A percentile compares a stretch with the other conserved stretches of the same genome.
phyloP scores from a whole-genome alignment of 2,329 filamentous ascomycete species.

The Paecilomyces niveus region DNA sequence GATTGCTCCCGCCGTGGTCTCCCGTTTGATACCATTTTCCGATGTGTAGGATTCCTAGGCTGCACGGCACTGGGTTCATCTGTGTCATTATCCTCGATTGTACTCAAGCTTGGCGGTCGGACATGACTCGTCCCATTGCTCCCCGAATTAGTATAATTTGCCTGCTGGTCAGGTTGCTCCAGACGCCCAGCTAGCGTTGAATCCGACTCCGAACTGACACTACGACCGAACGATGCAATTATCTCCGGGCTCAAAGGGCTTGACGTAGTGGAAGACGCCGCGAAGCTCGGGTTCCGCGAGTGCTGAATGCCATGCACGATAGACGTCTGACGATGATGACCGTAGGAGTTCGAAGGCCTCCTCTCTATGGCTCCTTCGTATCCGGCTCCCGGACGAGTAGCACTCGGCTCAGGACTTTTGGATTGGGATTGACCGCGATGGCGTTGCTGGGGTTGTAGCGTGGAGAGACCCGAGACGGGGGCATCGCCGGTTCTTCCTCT shows the following conservation, averaged over 20 bases:
- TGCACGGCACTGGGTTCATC: conserved; percentile 18
- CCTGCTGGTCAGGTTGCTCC: conserved; percentile 25
- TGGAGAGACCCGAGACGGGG: conserved; percentile 25
- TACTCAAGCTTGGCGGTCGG: conserved; percentile 23
- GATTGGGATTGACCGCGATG: conserved; percentile 35
- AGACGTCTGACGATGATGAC: conserved; percentile 91
- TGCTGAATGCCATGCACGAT: conserved; percentile 95
- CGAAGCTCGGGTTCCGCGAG: conserved; percentile 73
- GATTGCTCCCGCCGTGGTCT: conserved; percentile 64
- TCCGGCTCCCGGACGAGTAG: conserved; percentile 25
- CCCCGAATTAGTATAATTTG: conserved; percentile 23
- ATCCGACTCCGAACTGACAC: conserved; percentile 47
- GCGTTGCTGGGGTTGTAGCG: conserved; percentile 26
- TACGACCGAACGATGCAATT: conserved; percentile 61
- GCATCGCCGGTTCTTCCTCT: conserved; percentile 35
- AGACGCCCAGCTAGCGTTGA: conserved; percentile 16
- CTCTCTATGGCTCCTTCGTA: conserved; percentile 34
- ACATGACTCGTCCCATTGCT: conserved; percentile 33
- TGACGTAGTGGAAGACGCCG: conserved; percentile 58
- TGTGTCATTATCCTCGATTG: conserved; percentile 32
- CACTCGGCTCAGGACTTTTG: conserved; percentile 33
- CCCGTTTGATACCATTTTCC: conserved; percentile 50
- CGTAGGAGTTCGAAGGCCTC: conserved; percentile 53
- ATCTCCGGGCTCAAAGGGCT: conserved; percentile 85
- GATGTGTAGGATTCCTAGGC: conserved; percentile 23